phyloP scores from a whole-genome alignment of 2,329 filamentous ascomycete species.

The Colletotrichum cordylinicola region DNA sequence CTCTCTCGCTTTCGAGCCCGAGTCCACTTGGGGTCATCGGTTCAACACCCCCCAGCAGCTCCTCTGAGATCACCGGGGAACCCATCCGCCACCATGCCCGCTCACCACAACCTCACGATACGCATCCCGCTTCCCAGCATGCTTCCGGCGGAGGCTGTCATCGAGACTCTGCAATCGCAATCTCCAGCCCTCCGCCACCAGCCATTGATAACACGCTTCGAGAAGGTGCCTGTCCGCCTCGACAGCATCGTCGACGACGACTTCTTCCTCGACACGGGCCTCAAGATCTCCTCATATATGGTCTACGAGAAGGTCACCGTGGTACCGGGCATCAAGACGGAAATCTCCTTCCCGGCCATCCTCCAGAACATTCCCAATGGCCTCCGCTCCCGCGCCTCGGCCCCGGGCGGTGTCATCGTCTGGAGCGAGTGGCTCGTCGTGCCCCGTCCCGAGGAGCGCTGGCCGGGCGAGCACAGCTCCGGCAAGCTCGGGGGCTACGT shows the following conservation, averaged over 20 bases:
- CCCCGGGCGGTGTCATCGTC: slow-evolving; percentile 47
- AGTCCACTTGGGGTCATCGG: neutral
- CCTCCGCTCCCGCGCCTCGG: slow-evolving; percentile 47
- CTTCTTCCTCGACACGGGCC: slow-evolving; percentile 43
- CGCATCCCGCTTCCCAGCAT: slow-evolving; percentile 46
- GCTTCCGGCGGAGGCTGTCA: slow-evolving; percentile 40
- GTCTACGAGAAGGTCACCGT: slow-evolving; percentile 38
- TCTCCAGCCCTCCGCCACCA: slow-evolving; percentile 48
- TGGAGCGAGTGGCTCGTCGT: slow-evolving; percentile 41
- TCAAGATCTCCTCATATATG: slow-evolving; percentile 36
- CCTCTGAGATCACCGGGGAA: neutral
- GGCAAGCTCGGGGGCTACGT: slow-evolving; percentile 18
- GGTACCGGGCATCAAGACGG: slow-evolving; percentile 44
- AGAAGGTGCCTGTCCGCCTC: slow-evolving; percentile 37
- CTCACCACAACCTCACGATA: slow-evolving; percentile 39
- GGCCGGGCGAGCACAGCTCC: slow-evolving; percentile 6
- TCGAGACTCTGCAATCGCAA: slow-evolving; percentile 45
- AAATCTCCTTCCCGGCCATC: slow-evolving; percentile 46
- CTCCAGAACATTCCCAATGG: slow-evolving; percentile 48
- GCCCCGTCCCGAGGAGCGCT: slow-evolving; percentile 23
- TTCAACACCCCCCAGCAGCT: neutral
- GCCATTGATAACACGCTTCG: slow-evolving; percentile 39
- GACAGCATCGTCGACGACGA: slow-evolving; percentile 41
- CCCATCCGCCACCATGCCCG: slow-evolving; percentile 20
- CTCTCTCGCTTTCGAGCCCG: neutral